Conservation (phyloP, 2,329 filamentous ascomycete genomes). For the Alternaria gansuensis region DNA sequence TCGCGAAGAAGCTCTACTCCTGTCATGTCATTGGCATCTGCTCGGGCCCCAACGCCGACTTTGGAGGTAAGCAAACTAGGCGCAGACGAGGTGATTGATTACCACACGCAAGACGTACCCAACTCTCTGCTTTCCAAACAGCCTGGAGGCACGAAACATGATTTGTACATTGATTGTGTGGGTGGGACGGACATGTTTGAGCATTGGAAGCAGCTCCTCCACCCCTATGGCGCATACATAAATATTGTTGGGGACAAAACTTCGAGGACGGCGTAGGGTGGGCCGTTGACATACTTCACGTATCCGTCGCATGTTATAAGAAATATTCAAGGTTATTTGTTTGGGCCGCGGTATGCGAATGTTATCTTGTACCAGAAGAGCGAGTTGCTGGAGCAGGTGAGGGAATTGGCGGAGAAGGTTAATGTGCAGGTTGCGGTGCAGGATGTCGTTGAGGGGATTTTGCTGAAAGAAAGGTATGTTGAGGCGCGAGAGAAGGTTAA, state of each 20-base stretch:
- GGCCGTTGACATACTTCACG: slow-evolving; percentile 47
- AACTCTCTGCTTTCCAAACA: slow-evolving; percentile 45
- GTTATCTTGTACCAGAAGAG: slow-evolving; percentile 36
- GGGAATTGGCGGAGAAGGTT: slow-evolving; percentile 33
- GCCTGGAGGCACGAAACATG: slow-evolving; percentile 46
- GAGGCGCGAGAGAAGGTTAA: slow-evolving; percentile 39
- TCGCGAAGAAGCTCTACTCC: slow-evolving; percentile 49
- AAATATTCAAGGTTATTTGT: slow-evolving; percentile 34
- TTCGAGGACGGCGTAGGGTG: slow-evolving; percentile 51
- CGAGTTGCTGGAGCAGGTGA: slow-evolving; percentile 37
- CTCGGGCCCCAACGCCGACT: slow-evolving; percentile 57
- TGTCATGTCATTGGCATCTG: slow-evolving; percentile 61
- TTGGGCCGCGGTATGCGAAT: slow-evolving; percentile 45
- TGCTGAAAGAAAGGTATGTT: slow-evolving; percentile 29
- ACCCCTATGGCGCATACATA: slow-evolving; percentile 54
- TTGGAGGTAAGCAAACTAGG: slow-evolving; percentile 58
- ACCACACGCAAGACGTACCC: slow-evolving; percentile 45
- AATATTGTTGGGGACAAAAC: slow-evolving; percentile 54
- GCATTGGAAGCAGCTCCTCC: slow-evolving; percentile 37
- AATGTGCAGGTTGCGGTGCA: slow-evolving; percentile 39
- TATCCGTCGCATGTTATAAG: slow-evolving; percentile 40
- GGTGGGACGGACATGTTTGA: slow-evolving; percentile 60
- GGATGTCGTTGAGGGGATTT: slow-evolving; percentile 40
- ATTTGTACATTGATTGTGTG: slow-evolving; percentile 62
- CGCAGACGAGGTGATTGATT: slow-evolving; percentile 58